A percentile compares a stretch with the other conserved stretches of the same genome.
These are phyloP conservation scores for Xylaria grammica DNA, from an alignment of 495 filamentous ascomycete species.

Conservation along the genomic window DNA sequence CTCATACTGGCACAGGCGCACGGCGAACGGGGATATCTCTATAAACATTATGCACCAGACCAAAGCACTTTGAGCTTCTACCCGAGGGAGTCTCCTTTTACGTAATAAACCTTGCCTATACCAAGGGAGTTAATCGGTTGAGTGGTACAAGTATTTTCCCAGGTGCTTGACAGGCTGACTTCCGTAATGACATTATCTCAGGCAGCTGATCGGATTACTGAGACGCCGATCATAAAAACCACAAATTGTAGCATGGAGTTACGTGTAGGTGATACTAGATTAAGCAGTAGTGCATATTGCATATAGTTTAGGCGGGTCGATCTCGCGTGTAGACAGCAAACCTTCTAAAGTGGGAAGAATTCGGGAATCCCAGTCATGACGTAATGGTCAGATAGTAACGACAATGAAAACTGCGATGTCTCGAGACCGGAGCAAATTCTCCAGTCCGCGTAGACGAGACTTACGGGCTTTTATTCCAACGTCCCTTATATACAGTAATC, in stretches of 20 bases:
- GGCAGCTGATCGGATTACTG: neutral
- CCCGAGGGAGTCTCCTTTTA: too few relatives aligned
- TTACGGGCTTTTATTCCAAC: neutral
- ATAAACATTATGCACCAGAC: too few relatives aligned
- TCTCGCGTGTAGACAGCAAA: neutral
- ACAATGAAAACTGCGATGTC: neutral
- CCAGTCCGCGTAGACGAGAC: neutral
- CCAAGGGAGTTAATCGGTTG: too few relatives aligned
- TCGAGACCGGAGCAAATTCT: slow-evolving; percentile 14
- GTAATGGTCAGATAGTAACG: slow-evolving; percentile 6
- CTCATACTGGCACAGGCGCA: too few relatives aligned
- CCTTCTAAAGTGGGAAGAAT: slow-evolving; percentile 14
- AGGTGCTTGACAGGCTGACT: too few relatives aligned
- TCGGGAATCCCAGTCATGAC: slow-evolving; percentile 15
- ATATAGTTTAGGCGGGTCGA: neutral
- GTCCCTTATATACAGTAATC: neutral
- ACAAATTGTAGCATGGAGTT: neutral
- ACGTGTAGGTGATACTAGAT: neutral
- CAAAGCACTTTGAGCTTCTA: too few relatives aligned
- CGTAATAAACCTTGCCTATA: too few relatives aligned
- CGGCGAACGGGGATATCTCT: too few relatives aligned
- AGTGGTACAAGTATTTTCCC: too few relatives aligned
- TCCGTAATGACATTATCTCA: too few relatives aligned
- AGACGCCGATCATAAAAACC: neutral
- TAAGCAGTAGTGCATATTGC: neutral